These are phyloP conservation scores for Mallotus repandus DNA, from an alignment of 441 rosid genomes.

Conservation along the genomic window DNA sequence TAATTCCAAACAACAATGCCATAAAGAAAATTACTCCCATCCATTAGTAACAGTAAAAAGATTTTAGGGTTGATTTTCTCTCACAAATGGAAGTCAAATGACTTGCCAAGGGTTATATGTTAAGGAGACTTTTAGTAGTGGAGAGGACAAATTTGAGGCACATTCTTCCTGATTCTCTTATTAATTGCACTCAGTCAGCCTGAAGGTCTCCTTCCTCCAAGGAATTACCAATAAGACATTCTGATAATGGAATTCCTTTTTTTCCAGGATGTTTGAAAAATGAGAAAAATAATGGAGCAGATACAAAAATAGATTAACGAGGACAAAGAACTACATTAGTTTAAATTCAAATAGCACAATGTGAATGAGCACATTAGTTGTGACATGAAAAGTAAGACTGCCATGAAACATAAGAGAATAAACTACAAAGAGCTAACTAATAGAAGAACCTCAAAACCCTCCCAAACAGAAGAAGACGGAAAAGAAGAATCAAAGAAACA, in stretches of 20 bases:
- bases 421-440: neutral
- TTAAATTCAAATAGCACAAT: neutral
- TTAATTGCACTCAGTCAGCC: too few relatives aligned
- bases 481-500: neutral
- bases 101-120: neutral
- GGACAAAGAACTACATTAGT: neutral
- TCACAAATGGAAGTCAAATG: neutral
- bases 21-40: conserved; percentile 11
- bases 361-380: neutral
- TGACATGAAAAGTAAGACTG: neutral
- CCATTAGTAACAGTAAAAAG: conserved; percentile 2
- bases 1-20: conserved; percentile 21
- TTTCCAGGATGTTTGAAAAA: neutral
- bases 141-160: neutral
- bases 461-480: too few relatives aligned
- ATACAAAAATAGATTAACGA: neutral
- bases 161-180: neutral
- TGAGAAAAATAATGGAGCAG: neutral
- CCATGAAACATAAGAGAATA: neutral
- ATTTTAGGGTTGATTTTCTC: neutral
- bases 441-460: neutral
- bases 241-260: neutral
- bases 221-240: too few relatives aligned
- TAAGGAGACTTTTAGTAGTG: neutral
- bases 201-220: too few relatives aligned